Conservation (phyloP, 1,139 yeast genomes). For the Ogataea hybrid region DNA sequence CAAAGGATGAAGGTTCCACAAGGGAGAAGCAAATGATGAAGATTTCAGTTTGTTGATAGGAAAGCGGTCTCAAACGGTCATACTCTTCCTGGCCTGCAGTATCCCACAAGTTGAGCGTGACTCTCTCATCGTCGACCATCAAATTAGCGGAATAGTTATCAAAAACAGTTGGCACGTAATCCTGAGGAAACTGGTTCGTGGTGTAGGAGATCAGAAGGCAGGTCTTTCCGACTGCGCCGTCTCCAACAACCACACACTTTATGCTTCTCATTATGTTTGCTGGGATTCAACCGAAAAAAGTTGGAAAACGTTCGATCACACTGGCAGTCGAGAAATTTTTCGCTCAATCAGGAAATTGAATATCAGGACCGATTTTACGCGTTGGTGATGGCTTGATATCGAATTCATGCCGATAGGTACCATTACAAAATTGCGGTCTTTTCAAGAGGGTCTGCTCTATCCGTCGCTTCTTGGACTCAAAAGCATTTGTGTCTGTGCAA, state of each 20-base stretch:
- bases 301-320: not conserved
- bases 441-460: too few relatives aligned
- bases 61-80: constrained; percentile 84
- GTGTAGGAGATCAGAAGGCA: constrained; percentile 87
- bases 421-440: too few relatives aligned
- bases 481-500: too few relatives aligned
- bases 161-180: constrained; percentile 85
- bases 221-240: constrained; percentile 96
- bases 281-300: not conserved
- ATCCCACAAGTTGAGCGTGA: constrained; percentile 89
- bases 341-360: constrained; percentile 8
- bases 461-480: too few relatives aligned
- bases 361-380: not conserved
- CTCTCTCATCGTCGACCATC: constrained; percentile 76
- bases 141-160: constrained; percentile 89
- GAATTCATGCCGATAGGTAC: not conserved
- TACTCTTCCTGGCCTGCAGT: constrained; percentile 98
- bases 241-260: constrained; percentile 95
- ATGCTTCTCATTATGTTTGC: constrained; percentile 64
- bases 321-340: not conserved
- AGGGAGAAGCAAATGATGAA: constrained; percentile 86
- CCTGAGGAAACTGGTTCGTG: constrained; percentile 91
- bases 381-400: not conserved
- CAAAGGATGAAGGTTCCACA: constrained; percentile 77
- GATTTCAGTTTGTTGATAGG: constrained; percentile 91